A percentile compares a stretch with the other conserved stretches of the same genome.
Evolutionary conservation across 805 yeast genomes (phyloP).

Genomic region (Metschnikowia proteae): DNA sequence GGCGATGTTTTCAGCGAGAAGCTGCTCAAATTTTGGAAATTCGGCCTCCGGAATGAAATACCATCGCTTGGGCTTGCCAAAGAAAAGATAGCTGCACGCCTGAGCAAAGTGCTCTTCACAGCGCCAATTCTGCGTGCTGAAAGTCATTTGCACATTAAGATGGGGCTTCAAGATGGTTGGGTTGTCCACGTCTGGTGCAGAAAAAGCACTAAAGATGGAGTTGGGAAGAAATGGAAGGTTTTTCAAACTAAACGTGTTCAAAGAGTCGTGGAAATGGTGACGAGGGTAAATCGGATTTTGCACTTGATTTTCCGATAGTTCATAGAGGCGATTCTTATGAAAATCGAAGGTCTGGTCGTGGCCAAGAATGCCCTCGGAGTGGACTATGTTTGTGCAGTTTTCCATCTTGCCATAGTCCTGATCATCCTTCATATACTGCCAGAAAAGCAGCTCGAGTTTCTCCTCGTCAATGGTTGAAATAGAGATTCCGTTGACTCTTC

Average conservation of each 20-base stretch:
- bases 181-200: conserved; percentile 42
- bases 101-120: conserved; percentile 60
- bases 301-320: background rate
- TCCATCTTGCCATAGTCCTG: conserved; percentile 8
- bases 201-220: conserved; percentile 44
- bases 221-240: conserved; percentile 49
- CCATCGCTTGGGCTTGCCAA: conserved; percentile 58
- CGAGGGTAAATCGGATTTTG: background rate
- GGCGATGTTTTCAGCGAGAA: conserved; percentile 24
- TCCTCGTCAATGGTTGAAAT: conserved; percentile 7
- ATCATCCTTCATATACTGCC: conserved; percentile 26
- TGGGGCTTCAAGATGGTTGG: conserved; percentile 41
- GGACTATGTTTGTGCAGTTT: background rate
- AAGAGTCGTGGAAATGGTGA: conserved; percentile 1
- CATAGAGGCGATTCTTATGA: background rate
- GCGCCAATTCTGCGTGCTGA: conserved; percentile 54
- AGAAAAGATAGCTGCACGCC: conserved; percentile 48
- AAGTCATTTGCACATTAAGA: conserved; percentile 51
- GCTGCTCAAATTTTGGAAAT: conserved; percentile 47
- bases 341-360: background rate
- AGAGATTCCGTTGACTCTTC: conserved; percentile 3
- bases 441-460: conserved; percentile 41
- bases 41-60: conserved; percentile 59
- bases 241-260: conserved; percentile 56
- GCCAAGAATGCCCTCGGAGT: background rate